A percentile compares a stretch with the other conserved stretches of the same genome.
Evolutionary conservation across 345 rosid species (phyloP).

Genomic region (Sonneratia caseolaris): DNA sequence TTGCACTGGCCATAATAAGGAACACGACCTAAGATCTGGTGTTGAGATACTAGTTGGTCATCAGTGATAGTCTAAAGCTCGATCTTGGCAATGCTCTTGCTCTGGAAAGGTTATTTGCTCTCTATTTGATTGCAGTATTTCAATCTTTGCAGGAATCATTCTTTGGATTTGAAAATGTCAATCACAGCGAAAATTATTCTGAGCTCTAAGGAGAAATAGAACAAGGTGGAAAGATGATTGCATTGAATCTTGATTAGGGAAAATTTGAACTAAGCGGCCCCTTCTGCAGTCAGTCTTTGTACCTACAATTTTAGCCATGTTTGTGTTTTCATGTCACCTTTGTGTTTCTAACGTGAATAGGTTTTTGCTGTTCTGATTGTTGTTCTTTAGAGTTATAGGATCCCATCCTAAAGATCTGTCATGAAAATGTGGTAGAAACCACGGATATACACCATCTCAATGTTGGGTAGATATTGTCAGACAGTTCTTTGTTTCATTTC

Average conservation of each 20-base stretch:
- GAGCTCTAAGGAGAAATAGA: not conserved
- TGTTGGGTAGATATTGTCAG: not conserved
- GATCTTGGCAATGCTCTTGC: conserved; percentile 67
- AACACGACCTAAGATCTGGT: conserved; percentile 62
- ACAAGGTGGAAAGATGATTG: not conserved
- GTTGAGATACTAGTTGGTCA: conserved; percentile 56
- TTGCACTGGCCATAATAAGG: conserved; percentile 58
- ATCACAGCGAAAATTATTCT: not conserved
- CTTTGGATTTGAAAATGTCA: not conserved
- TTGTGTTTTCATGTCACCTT: not conserved
- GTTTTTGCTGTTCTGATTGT: not conserved
- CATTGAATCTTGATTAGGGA: not conserved
- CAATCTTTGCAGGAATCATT: no score
- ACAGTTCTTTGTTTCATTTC: no score
- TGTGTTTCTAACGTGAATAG: not conserved
- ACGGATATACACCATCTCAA: not conserved
- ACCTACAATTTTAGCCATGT: not conserved
- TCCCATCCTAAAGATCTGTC: not conserved
- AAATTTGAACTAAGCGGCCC: not conserved
- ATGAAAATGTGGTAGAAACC: not conserved
- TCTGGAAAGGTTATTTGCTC: conserved; percentile 59
- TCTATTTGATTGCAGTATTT: not conserved
- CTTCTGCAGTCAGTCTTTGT: no score
- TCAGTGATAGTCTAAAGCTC: conserved; percentile 69
- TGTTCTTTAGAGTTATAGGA: not conserved